phyloP scores from a whole-genome alignment of 139 green algal genomes.

The Deuterostichococcus epilithicus region DNA sequence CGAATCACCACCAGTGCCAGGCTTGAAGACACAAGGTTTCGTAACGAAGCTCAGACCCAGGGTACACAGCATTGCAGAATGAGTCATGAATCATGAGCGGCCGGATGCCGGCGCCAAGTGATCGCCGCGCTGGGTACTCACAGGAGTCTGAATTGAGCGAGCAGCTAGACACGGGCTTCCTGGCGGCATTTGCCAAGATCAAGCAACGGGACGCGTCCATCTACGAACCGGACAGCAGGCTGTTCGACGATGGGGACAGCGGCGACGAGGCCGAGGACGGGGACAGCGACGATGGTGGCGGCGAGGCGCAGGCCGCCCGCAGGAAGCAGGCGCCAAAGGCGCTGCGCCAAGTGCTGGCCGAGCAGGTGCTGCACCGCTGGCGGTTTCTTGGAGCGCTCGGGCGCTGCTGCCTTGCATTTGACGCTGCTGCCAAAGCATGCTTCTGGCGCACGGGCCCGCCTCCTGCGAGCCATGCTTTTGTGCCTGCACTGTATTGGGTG shows the following conservation, averaged over 20 bases:
- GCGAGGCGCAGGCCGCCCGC: not conserved
- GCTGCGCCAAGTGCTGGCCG: slow-evolving; percentile 76
- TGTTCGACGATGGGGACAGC: slow-evolving; percentile 53
- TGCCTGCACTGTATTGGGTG: too few species aligned
- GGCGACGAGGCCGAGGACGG: not conserved
- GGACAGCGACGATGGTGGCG: not conserved
- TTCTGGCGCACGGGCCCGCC: too few species aligned
- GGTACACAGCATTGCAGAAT: too few species aligned
- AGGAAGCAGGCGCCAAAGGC: slow-evolving; percentile 55
- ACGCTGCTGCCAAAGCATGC: too few species aligned
- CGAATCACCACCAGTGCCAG: too few species aligned
- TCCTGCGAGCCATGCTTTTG: too few species aligned
- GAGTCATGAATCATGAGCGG: too few species aligned
- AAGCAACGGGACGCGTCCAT: slow-evolving; percentile 62
- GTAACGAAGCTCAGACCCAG: too few species aligned
- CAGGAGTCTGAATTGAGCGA: slow-evolving; percentile 1
- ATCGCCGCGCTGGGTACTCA: not conserved
- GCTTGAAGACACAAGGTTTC: too few species aligned
- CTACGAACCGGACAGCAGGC: slow-evolving; percentile 56
- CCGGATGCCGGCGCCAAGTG: not conserved
- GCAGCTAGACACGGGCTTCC: slow-evolving; percentile 40
- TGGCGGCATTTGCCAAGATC: slow-evolving; percentile 72
- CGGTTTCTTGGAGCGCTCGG: not conserved
- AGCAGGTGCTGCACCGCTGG: slow-evolving; percentile 39
- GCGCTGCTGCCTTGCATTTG: too few species aligned